A percentile compares a stretch with the other conserved stretches of the same genome.
Evolutionary conservation across 2,329 filamentous ascomycete species (phyloP).

Genomic region (Albifimbria verrucaria): DNA sequence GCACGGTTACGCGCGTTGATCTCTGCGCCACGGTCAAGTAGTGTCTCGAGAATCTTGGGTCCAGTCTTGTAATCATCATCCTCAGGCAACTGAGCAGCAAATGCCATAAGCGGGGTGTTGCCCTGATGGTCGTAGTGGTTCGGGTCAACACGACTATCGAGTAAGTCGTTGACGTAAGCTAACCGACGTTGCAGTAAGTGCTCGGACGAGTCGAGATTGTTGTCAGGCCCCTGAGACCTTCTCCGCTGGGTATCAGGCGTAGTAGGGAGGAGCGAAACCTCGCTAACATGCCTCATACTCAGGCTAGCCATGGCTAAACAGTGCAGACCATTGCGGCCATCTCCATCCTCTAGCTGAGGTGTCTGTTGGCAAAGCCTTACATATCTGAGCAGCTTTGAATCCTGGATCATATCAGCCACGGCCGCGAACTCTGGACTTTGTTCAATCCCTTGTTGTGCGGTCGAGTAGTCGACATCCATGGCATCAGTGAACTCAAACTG

Average conservation of each 20-base stretch:
- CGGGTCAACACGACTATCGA: constrained; percentile 38
- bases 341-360: constrained; percentile 24
- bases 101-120: constrained; percentile 54
- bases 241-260: background rate
- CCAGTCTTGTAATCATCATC: constrained; percentile 48
- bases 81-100: constrained; percentile 46
- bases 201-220: constrained; percentile 29
- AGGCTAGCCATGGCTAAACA: constrained; percentile 55
- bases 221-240: constrained; percentile 20
- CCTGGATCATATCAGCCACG: constrained; percentile 7
- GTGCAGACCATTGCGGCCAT: constrained; percentile 55
- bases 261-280: constrained; percentile 6
- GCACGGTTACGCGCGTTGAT: constrained; percentile 49
- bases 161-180: constrained; percentile 22
- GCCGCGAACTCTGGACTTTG: constrained; percentile 5
- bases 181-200: constrained; percentile 25
- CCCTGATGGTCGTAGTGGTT: constrained; percentile 52
- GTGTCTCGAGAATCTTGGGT: constrained; percentile 40
- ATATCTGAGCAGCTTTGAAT: constrained; percentile 19
- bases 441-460: constrained; percentile 2
- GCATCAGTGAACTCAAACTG: constrained; percentile 5
- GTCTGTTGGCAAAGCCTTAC: constrained; percentile 10
- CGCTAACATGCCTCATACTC: constrained; percentile 32
- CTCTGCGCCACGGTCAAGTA: constrained; percentile 40
- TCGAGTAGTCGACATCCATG: constrained; percentile 21